Evolutionary conservation across 1,139 yeast species (phyloP), one percentile per base, ranked within the genome.

Genomic region (Candida glucosophila): DNA sequence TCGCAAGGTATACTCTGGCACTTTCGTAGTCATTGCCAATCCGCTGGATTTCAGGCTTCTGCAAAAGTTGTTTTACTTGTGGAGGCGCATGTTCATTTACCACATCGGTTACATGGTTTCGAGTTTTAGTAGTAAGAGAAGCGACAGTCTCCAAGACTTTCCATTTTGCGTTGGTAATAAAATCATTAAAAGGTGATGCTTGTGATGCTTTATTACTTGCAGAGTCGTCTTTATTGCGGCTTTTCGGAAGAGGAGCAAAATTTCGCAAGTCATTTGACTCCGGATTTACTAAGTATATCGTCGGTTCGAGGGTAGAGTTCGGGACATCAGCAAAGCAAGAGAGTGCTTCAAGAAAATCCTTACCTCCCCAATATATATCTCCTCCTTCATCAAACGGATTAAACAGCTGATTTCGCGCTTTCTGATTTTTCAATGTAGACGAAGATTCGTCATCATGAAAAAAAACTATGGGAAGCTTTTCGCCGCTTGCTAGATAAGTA

Each of bases 21-120:
- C 90, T 77, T 43, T 88, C 97, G 47, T 86, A 90, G 36, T 90
- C 98, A 37, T 85, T 86, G 30, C 92, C 85, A 15, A 88, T 73
- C 29, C 66, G 70, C 39, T 67, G 70, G 4, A 88, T 93, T 40
- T 86, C 94, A 0, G 95, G 92, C 36, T 78, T 77, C 31, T 65
- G 68, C 28, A 90, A 58, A 34, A 82, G 51, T 30, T 71, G 72
- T 36, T 73, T 72, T 10, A 86, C 67, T 2, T 75, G 72, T 5
- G 69, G 61, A 1, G 93, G 83, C 16, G 73, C 74, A 35, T 72
- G 77, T 28, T 79, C 80, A 25, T 64, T 70, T n/a, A 78, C 67
- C 3, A 73, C 65, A 28, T 71, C 74, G 29, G 72, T 44, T 3
- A 71, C 71, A 22, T 75, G 78, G 30, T 64, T 65, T 32, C 74